These are phyloP conservation scores for Diplodia sapinea DNA, from an alignment of 2,329 filamentous ascomycete species.

Conservation along the genomic window DNA sequence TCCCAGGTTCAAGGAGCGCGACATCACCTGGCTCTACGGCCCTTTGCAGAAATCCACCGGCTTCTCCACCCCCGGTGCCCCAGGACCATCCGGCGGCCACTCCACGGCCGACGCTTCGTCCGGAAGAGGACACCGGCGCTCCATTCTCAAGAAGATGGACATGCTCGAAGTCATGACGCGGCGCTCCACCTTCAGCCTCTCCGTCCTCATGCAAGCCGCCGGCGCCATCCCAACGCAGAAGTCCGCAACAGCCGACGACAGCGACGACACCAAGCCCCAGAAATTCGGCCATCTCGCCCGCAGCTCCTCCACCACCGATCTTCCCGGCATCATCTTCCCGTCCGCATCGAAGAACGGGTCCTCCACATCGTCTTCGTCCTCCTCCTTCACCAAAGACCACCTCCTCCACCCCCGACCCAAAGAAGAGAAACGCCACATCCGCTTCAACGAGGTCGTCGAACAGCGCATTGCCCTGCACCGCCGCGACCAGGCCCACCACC, in stretches of 20 bases:
- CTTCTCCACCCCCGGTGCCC: conserved; percentile 56
- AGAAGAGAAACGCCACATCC: conserved; percentile 81
- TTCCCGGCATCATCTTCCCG: too few relatives aligned
- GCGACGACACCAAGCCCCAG: conserved; percentile 50
- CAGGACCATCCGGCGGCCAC: conserved; percentile 58
- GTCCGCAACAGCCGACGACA: conserved; percentile 82
- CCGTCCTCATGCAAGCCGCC: conserved; percentile 61
- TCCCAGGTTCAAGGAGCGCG: conserved; percentile 88
- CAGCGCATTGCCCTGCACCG: conserved; percentile 86
- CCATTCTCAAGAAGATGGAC: conserved; percentile 94
- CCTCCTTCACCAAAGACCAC: conserved; percentile 61
- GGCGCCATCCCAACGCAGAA: conserved; percentile 61
- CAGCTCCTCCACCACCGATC: conserved; percentile 36
- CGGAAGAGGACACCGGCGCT: conserved; percentile 52
- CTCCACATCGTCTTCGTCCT: too few relatives aligned
- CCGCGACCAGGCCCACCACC: too few relatives aligned
- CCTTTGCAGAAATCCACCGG: conserved; percentile 77
- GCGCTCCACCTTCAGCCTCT: conserved; percentile 83
- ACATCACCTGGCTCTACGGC: conserved; percentile 97
- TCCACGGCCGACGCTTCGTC: conserved; percentile 73
- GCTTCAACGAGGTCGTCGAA: conserved; percentile 94
- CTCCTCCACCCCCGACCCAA: conserved; percentile 68
- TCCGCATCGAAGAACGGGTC: too few relatives aligned
- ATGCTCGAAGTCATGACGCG: conserved; percentile 96
- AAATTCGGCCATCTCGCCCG: conserved; percentile 40